Evolutionary conservation across 495 filamentous ascomycete species (phyloP).

Genomic region (Neurospora sp.): DNA sequence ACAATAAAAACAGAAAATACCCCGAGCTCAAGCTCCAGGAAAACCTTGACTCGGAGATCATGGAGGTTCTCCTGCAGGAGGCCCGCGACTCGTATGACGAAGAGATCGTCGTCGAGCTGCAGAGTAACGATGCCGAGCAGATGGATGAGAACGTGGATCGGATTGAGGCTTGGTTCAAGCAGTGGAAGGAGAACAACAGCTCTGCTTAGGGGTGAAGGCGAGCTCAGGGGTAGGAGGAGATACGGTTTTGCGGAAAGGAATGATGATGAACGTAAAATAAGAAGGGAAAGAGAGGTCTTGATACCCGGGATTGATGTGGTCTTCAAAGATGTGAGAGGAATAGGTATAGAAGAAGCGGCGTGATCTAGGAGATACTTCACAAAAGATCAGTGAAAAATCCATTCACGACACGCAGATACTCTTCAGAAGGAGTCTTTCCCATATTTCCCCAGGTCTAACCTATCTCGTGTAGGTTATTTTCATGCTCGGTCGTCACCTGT

Average conservation of each 20-base stretch:
- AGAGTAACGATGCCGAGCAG: constrained; percentile 70
- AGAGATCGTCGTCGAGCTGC: constrained; percentile 83
- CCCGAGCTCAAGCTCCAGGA: constrained; percentile 82
- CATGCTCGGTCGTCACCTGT: neutral
- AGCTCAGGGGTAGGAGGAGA: neutral
- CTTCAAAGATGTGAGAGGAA: neutral
- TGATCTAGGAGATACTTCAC: neutral
- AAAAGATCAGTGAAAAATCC: neutral
- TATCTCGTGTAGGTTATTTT: neutral
- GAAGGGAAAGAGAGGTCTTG: neutral
- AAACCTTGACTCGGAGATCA: constrained; percentile 95
- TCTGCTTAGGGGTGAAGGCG: neutral
- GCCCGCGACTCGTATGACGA: constrained; percentile 78
- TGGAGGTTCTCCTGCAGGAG: constrained; percentile 87
- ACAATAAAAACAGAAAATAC: constrained; percentile 48
- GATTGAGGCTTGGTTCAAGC: constrained; percentile 69
- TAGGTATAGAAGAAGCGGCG: neutral
- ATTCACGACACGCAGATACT: neutral
- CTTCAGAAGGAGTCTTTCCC: neutral
- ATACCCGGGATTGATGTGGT: neutral
- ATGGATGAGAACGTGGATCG: constrained; percentile 80
- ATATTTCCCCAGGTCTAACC: neutral
- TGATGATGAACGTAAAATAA: neutral
- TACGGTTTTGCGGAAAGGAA: neutral
- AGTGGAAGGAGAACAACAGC: constrained; percentile 63